A percentile compares a stretch with the other conserved stretches of the same genome.
These are phyloP conservation scores for Quercus tomentella DNA, from an alignment of 331 rosid species.

Conservation along the genomic window DNA sequence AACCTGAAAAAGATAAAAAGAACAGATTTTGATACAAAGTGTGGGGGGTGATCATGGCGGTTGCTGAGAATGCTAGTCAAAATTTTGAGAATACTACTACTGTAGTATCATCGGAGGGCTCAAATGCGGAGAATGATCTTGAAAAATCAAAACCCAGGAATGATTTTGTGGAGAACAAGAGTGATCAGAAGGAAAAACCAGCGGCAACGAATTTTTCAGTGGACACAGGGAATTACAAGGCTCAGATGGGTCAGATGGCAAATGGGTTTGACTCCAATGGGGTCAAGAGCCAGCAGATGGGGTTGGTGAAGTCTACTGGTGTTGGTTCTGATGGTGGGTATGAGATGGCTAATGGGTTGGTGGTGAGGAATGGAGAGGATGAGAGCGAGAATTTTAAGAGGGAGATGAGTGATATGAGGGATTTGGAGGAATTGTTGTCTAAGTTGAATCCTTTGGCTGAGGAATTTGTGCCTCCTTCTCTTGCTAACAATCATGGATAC, in stretches of 20 bases:
- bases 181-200: slow-evolving; percentile 35
- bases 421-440: slow-evolving; percentile 84
- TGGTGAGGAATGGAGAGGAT: slow-evolving; percentile 35
- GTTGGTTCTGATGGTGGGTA: slow-evolving; percentile 37
- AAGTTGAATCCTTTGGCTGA: slow-evolving; percentile 98
- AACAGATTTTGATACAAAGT: slow-evolving; percentile 18
- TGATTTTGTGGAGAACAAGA: slow-evolving; percentile 29
- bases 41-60: slow-evolving; percentile 66
- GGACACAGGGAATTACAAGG: slow-evolving; percentile 41
- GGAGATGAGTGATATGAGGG: slow-evolving; percentile 94
- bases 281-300: slow-evolving; percentile 41
- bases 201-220: slow-evolving; percentile 34
- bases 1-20: slow-evolving; percentile 23
- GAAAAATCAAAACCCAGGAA: slow-evolving; percentile 61
- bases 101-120: slow-evolving; percentile 49
- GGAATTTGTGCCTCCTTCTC: slow-evolving; percentile 92
- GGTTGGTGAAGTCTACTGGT: slow-evolving; percentile 36
- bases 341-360: slow-evolving; percentile 34
- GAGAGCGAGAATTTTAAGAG: slow-evolving; percentile 57
- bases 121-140: slow-evolving; percentile 41
- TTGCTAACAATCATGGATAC: slow-evolving; percentile 48
- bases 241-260: slow-evolving; percentile 60
- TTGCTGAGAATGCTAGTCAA: slow-evolving; percentile 83
- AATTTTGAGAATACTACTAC: slow-evolving; percentile 55
- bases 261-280: slow-evolving; percentile 67